Conservation (phyloP, 2,329 filamentous ascomycete species). For the Tolypocladium album region DNA sequence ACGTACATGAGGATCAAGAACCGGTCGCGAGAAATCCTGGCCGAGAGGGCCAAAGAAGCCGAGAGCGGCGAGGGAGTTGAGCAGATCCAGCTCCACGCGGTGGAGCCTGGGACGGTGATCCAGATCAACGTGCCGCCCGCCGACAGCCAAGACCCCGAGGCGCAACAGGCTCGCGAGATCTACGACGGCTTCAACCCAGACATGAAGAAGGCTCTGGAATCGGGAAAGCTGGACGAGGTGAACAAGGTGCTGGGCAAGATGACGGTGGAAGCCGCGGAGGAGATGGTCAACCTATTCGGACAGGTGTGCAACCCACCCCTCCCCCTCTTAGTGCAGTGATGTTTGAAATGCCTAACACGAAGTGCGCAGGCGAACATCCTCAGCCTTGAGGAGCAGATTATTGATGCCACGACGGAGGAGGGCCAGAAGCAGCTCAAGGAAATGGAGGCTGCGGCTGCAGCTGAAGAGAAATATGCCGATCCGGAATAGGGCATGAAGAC, state of each 20-base stretch:
- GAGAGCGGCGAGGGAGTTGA: constrained; percentile 55
- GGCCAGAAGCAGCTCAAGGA: constrained; percentile 69
- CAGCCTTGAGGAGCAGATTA: constrained; percentile 84
- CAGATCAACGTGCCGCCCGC: constrained; percentile 71
- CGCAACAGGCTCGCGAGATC: constrained; percentile 55
- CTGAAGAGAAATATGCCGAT: constrained; percentile 15
- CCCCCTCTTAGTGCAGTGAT: not conserved
- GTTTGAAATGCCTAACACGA: not conserved
- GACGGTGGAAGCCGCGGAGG: constrained; percentile 80
- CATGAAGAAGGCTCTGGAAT: constrained; percentile 71
- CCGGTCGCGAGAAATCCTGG: constrained; percentile 61
- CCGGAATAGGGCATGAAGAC: constrained; percentile 23
- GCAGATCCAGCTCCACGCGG: constrained; percentile 94
- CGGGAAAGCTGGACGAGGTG: constrained; percentile 64
- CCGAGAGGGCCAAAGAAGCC: constrained; percentile 38
- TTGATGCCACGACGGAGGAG: constrained; percentile 87
- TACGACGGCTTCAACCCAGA: constrained; percentile 79
- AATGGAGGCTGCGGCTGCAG: constrained; percentile 45
- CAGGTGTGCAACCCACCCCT: constrained; percentile 35
- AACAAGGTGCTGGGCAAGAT: constrained; percentile 63
- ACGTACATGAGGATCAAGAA: constrained; percentile 77
- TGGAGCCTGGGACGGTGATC: constrained; percentile 86
- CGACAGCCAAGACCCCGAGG: constrained; percentile 54
- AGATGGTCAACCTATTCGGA: constrained; percentile 68
- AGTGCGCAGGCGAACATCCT: constrained; percentile 62